Evolutionary conservation across 139 green algal species (phyloP), one percentile per base, ranked within the genome.

Genomic region (Auxenochlorella pyrenoidosa): DNA sequence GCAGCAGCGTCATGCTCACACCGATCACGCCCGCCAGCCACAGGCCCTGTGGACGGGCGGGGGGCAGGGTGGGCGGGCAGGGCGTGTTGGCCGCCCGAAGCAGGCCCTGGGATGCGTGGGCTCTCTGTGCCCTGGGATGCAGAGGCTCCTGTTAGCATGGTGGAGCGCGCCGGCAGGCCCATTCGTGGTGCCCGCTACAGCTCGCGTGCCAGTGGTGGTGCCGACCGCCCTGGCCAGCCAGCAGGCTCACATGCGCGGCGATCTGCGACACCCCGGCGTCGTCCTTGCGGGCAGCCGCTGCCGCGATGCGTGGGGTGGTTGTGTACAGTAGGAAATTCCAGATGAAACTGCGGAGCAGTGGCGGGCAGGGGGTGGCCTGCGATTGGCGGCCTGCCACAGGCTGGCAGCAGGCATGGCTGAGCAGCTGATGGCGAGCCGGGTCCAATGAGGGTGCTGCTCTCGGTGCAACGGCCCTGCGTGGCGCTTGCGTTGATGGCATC

Each of bases 301-400:
- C 73, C 30, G 89, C 89, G 36, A 92, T 88, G 38, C 89, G 38
- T 18, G 89, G 89, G 18, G 85, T 90, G 38, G 89, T 92, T 1
- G 89, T 88, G 71, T 90, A 92, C 26, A 92, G 87, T 13, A 92
- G 73, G 85, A 92, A 92, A 73, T 92, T 92, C 73, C 75, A 82
- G 30, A 66, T 58, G 54, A 83, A 83, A 40, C 40, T 66, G 72
- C 26, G 41, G 58, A 41, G 6, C 30, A 68, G 43, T 1, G 41
- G 16, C 16, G 66, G 0, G 5, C 30, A 40, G 30, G 32, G 66
- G n/a, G 3, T 41, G 32, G n/a, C n/a, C 0, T 8, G 24, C 44
- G 68, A 13, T 63, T 63, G 54, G 18, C 47, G 12, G 47, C 47
- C 6, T 12, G 47, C 12, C 47, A 58, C 12, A 12, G 47, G 47